phyloP scores from a whole-genome alignment of 2,329 filamentous ascomycete species.

The Dendryphion nanum region DNA sequence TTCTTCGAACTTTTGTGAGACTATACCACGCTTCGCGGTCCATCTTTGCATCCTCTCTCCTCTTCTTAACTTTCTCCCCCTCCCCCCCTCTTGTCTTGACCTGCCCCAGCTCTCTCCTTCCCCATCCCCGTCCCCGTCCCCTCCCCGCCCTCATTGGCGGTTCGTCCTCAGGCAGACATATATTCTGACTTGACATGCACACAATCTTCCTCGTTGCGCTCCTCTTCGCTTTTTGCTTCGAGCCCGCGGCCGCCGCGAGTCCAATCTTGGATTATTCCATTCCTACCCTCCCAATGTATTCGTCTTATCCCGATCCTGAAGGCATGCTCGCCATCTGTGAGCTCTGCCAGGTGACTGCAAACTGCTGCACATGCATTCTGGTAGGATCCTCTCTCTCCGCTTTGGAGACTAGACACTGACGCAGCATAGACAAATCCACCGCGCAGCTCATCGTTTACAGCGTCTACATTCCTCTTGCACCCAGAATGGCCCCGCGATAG shows the following conservation, averaged over 20 bases:
- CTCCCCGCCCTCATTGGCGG: not conserved
- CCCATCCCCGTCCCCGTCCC: not conserved
- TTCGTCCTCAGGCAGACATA: not conserved
- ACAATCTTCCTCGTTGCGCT: slow-evolving; percentile 22
- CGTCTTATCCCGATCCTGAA: slow-evolving; percentile 25
- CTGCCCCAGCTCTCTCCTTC: not conserved
- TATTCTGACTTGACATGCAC: not conserved
- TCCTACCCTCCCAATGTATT: slow-evolving; percentile 17
- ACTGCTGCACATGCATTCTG: slow-evolving; percentile 18
- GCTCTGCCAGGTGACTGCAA: slow-evolving; percentile 18
- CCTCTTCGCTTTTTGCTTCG: slow-evolving; percentile 24
- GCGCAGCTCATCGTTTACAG: slow-evolving; percentile 9
- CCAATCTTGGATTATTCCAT: slow-evolving; percentile 22
- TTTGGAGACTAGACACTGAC: slow-evolving; percentile 5
- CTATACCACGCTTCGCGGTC: too few species aligned
- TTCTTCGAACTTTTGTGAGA: not conserved
- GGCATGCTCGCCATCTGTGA: slow-evolving; percentile 20
- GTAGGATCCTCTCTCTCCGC: slow-evolving; percentile 9
- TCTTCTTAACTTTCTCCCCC: not conserved
- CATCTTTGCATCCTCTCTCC: not conserved
- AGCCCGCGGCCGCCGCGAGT: slow-evolving; percentile 24
- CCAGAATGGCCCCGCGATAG: slow-evolving; percentile 11
- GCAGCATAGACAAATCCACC: slow-evolving; percentile 13
- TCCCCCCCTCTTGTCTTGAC: not conserved
- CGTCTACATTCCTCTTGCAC: slow-evolving; percentile 10